phyloP scores from a whole-genome alignment of 306 rosid genomes.

The Prunus dulcis region DNA sequence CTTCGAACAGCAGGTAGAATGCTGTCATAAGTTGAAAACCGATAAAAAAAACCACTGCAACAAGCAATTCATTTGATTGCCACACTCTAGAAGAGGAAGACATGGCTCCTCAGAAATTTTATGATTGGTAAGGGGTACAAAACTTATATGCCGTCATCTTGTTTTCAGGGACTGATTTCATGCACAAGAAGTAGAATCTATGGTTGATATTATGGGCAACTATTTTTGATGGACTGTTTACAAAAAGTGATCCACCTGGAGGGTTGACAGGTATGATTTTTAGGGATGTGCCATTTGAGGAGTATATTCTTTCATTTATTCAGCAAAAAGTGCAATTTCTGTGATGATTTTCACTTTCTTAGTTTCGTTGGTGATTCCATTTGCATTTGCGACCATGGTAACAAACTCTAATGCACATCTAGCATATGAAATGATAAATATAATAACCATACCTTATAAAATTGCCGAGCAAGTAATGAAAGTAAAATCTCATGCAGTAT shows the following conservation, averaged over 20 bases:
- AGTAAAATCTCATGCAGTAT: neutral
- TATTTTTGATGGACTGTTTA: neutral
- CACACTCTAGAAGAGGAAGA: neutral
- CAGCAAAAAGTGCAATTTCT: neutral
- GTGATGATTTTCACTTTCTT: neutral
- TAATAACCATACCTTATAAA: neutral
- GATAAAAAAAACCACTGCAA: neutral
- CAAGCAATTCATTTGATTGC: neutral
- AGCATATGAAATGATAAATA: neutral
- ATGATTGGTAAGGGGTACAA: neutral
- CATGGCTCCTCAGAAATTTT: neutral
- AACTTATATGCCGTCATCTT: neutral
- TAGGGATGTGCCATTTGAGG: neutral
- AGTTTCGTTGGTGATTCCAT: neutral
- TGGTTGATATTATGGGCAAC: neutral
- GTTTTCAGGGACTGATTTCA: neutral
- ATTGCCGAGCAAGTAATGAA: neutral
- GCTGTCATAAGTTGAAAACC: neutral
- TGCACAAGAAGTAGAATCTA: neutral
- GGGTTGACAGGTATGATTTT: neutral
- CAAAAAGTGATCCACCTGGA: neutral
- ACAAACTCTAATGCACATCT: neutral
- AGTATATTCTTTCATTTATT: neutral
- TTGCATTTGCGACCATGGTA: neutral
- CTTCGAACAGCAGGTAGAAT: conserved; percentile 3